Evolutionary conservation across 2,329 filamentous ascomycete genomes (phyloP).

Genomic region (Epichloe aotearoae): DNA sequence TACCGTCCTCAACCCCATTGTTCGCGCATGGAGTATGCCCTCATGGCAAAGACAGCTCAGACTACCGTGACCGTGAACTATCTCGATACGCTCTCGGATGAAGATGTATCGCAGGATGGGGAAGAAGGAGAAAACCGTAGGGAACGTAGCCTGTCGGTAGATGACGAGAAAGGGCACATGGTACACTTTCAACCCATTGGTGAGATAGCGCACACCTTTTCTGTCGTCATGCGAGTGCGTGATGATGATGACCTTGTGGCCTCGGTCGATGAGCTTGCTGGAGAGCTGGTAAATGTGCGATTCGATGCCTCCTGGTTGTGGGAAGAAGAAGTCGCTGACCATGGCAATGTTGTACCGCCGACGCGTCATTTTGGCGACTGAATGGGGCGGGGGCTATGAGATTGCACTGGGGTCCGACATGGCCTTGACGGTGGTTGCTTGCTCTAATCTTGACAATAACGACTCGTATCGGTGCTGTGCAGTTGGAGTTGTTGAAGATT

Average conservation of each 20-base stretch:
- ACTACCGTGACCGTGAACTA: conserved; percentile 94
- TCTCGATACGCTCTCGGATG: conserved; percentile 87
- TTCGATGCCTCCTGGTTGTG: conserved; percentile 90
- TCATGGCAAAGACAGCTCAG: conserved; percentile 90
- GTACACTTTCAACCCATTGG: conserved; percentile 96
- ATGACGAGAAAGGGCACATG: conserved; percentile 94
- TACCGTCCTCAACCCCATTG: conserved; percentile 90
- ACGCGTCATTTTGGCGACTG: conserved; percentile 31
- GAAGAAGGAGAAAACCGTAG: conserved; percentile 97
- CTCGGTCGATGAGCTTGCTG: conserved; percentile 89
- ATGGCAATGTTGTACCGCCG: conserved; percentile 63
- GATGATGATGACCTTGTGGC: conserved; percentile 95
- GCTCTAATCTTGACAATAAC: not conserved
- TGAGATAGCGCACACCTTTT: conserved; percentile 86
- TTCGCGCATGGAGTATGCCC: conserved; percentile 84
- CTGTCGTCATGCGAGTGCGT: conserved; percentile 89
- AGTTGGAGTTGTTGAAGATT: not conserved
- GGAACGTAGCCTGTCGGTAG: conserved; percentile 85
- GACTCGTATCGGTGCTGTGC: not conserved
- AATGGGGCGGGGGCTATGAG: conserved; percentile 4
- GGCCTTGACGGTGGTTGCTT: not conserved
- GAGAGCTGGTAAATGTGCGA: conserved; percentile 98
- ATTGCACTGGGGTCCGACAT: conserved; percentile 1
- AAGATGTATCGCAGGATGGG: conserved; percentile 95
- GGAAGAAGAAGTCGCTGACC: conserved; percentile 99